Conservation (phyloP, 2,329 filamentous ascomycete genomes). For the Curvularia spicifera region DNA sequence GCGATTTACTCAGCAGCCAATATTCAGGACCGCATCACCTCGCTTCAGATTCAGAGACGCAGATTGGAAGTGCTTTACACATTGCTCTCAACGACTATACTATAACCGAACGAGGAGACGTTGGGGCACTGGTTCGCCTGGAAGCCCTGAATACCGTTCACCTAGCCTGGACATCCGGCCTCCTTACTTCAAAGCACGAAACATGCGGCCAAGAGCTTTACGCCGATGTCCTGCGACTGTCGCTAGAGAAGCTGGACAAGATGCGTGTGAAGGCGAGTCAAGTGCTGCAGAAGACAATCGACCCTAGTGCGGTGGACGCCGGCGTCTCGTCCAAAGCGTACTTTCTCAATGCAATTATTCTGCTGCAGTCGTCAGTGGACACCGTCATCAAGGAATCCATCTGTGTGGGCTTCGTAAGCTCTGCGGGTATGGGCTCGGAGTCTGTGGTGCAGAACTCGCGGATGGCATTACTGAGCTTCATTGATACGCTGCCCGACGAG, state of each 20-base stretch:
- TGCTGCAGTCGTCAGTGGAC: conserved; percentile 21
- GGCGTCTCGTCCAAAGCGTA: conserved; percentile 66
- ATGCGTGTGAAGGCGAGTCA: conserved; percentile 62
- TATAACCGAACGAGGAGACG: conserved; percentile 84
- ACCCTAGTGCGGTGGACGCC: conserved; percentile 17
- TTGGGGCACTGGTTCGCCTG: conserved; percentile 84
- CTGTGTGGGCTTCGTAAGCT: conserved; percentile 72
- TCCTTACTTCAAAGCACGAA: conserved; percentile 23
- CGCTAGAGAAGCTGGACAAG: conserved; percentile 88
- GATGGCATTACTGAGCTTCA: conserved; percentile 63
- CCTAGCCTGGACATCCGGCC: conserved; percentile 42
- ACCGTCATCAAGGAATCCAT: conserved; percentile 52
- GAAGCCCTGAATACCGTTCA: conserved; percentile 76
- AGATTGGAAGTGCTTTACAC: conserved; percentile 42
- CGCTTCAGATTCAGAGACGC: conserved; percentile 24
- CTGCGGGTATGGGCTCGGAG: conserved; percentile 79
- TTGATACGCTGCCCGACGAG: conserved; percentile 37
- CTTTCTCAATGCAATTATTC: conserved; percentile 61
- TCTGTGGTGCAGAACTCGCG: conserved; percentile 73
- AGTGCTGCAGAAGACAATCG: conserved; percentile 18
- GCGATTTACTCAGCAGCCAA: conserved; percentile 40
- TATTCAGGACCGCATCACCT: conserved; percentile 6
- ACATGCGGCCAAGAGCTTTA: conserved; percentile 31
- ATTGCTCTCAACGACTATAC: conserved; percentile 83
- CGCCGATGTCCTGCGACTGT: conserved; percentile 66